These are phyloP conservation scores for Didymella exigua DNA, from an alignment of 2,329 filamentous ascomycete species.

Conservation along the genomic window DNA sequence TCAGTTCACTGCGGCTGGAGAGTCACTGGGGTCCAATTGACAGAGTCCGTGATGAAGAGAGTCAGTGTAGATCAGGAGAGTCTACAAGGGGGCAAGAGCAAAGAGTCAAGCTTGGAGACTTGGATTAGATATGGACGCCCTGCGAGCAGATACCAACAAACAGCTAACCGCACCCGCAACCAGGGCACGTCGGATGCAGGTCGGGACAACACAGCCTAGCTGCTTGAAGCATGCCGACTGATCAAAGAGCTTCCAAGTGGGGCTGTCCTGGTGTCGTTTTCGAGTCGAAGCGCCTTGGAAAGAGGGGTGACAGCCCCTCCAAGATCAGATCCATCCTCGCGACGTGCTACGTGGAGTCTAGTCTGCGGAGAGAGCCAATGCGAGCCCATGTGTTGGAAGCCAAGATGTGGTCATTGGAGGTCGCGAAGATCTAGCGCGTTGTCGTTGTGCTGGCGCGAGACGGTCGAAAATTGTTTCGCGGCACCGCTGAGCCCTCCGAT, in stretches of 20 bases:
- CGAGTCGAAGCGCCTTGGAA: conserved; percentile 19
- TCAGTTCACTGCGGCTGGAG: background rate
- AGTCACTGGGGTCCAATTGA: background rate
- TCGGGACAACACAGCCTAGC: conserved; percentile 18
- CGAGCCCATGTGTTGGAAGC: conserved; percentile 20
- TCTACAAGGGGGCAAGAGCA: background rate
- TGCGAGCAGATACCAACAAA: conserved; percentile 26
- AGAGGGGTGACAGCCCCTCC: conserved; percentile 32
- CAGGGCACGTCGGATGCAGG: conserved; percentile 22
- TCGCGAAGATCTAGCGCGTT: conserved; percentile 13
- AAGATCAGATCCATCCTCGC: conserved; percentile 13
- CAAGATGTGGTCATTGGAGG: conserved; percentile 27
- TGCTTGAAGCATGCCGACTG: conserved; percentile 23
- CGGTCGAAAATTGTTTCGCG: conserved; percentile 20
- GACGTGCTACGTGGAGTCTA: conserved; percentile 22
- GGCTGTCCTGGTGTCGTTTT: conserved; percentile 23
- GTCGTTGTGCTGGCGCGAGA: conserved; percentile 21
- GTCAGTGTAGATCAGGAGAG: background rate
- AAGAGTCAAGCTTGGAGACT: conserved; percentile 15
- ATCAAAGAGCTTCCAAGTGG: conserved; percentile 25
- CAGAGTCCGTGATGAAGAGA: background rate
- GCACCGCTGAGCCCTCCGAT: conserved; percentile 15
- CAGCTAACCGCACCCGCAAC: conserved; percentile 27
- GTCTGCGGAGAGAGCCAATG: conserved; percentile 34
- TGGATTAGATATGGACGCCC: conserved; percentile 30